Evolutionary conservation across 257 asterid genomes (phyloP).

Genomic region (Handroanthus guayacan): DNA sequence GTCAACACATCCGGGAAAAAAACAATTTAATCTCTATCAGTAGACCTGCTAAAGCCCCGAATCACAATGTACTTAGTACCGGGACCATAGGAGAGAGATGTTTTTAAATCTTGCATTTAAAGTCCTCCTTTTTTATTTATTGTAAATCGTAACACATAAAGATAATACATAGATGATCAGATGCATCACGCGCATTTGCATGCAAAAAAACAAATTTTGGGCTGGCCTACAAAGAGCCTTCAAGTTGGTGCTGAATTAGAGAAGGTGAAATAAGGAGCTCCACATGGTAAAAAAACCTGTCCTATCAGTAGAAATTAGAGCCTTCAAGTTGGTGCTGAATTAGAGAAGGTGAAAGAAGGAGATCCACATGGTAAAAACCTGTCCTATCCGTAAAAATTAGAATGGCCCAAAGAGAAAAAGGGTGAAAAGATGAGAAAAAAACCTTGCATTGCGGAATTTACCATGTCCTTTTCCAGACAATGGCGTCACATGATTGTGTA

Average conservation of each 20-base stretch:
- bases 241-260: not conserved
- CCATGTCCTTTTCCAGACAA: not conserved
- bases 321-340: not conserved
- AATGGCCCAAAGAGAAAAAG: not conserved
- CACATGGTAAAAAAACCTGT: not conserved
- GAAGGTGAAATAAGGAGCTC: not conserved
- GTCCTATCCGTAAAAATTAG: not conserved
- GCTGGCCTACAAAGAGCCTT: not conserved
- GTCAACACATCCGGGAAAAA: no score
- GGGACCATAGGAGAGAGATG: no score
- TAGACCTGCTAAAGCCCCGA: no score
- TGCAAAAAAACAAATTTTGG: not conserved
- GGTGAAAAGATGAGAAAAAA: not conserved
- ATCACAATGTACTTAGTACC: no score
- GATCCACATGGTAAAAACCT: not conserved
- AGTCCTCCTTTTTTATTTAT: no score
- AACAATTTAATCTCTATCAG: no score
- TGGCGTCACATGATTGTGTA: not conserved
- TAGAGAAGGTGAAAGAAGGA: not conserved
- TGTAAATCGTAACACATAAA: no score
- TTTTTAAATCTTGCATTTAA: no score
- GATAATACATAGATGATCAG: no score
- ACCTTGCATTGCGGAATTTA: constrained; percentile 17
- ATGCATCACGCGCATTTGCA: not conserved
- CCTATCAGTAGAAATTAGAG: not conserved